Evolutionary conservation across 495 filamentous ascomycete species (phyloP).

Genomic region (Neurospora terricola): DNA sequence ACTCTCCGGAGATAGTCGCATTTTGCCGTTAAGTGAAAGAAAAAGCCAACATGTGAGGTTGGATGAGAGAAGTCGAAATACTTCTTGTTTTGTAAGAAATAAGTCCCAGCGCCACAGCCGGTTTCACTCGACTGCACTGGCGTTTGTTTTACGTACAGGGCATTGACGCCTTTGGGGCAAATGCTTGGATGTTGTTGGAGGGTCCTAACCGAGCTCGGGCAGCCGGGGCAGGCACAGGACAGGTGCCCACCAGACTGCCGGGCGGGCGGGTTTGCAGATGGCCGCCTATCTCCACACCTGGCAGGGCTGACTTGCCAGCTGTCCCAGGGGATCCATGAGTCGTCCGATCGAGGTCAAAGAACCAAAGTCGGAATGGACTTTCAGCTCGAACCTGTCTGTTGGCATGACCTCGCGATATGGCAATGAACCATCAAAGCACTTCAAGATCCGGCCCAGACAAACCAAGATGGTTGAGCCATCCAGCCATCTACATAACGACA

Average conservation of each 20-base stretch:
- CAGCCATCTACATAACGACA: neutral
- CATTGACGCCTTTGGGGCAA: neutral
- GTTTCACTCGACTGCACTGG: neutral
- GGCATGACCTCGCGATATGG: neutral
- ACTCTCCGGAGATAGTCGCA: constrained; percentile 14
- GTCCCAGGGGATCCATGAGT: neutral
- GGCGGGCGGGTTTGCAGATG: neutral
- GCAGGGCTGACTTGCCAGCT: neutral
- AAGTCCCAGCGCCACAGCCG: neutral
- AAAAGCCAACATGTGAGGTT: neutral
- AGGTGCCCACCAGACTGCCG: neutral
- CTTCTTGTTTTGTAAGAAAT: neutral
- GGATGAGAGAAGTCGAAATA: neutral
- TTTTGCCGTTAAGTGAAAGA: constrained; percentile 8
- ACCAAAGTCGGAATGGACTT: neutral
- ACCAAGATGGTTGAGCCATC: neutral
- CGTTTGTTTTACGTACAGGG: neutral
- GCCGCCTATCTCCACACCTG: neutral
- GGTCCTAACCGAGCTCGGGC: neutral
- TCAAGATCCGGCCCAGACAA: neutral
- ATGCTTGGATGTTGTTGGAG: neutral
- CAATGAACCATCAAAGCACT: neutral
- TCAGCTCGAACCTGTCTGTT: neutral
- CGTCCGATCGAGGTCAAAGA: neutral
- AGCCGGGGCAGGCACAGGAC: neutral